Evolutionary conservation across 495 filamentous ascomycete species (phyloP), one percentile per base, ranked within the genome.

Genomic region (Penicillium silybi): DNA sequence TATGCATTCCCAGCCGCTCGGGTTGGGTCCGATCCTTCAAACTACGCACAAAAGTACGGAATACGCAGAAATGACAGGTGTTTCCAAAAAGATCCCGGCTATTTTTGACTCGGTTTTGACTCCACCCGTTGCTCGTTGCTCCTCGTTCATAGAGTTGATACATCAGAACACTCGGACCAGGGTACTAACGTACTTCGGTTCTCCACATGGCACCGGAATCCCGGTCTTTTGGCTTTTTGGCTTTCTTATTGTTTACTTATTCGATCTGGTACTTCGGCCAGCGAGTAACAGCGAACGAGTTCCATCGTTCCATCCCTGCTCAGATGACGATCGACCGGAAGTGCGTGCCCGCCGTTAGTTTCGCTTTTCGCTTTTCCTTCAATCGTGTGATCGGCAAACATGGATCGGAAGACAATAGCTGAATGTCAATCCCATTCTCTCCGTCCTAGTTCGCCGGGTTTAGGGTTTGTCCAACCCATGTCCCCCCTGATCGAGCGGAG

Each of bases 1-100:
- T 47, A 40, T 52, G 52, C 48, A 59, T 57, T 57, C 52, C 57
- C 52, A 59, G 52, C 26, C 15, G 32, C 44, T 48, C 25, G 54
- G 54, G 44, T 52, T 48, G 51, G 44, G 18, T 54, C 48, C 47
- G 56, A 58, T 54, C 34, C 35, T 5, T 8, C 26, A 9, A 6
- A 4, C 26, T 10, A 29, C 7, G 1, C 7, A 29, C 26, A 29
- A 29, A 29, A 29, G 26, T 29, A 29, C 26, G n/a, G n/a, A n/a
- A n/a, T n/a, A n/a, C n/a, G n/a, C n/a, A n/a, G n/a, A 1, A 29
- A 10, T 29, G 26, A 29, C 26, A 29, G 11, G 26, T 29, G 11
- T 29, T 29, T n/a, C n/a, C n/a, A n/a, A n/a, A n/a, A n/a, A n/a
- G n/a, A n/a, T 10, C 26, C 26, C 26, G 26, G 26, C 26, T 29